Evolutionary conservation across 2,329 filamentous ascomycete genomes (phyloP).

Genomic region (Madurella mycetomatis): DNA sequence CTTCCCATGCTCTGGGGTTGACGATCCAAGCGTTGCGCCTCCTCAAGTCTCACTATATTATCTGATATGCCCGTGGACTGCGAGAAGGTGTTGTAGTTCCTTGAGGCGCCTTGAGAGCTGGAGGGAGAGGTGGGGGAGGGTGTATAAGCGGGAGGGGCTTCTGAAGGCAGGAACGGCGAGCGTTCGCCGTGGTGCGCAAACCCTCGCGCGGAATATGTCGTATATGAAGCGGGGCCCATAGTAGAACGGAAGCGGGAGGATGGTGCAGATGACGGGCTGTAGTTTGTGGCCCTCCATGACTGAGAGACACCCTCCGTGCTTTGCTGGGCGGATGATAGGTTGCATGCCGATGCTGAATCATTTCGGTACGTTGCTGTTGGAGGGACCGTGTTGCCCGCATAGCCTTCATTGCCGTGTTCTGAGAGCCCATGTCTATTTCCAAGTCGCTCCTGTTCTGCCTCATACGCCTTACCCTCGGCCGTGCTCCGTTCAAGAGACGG

Average conservation of each 20-base stretch:
- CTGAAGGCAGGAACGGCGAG: slow-evolving; percentile 24
- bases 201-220: slow-evolving; percentile 18
- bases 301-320: slow-evolving; percentile 1
- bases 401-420: slow-evolving; percentile 9
- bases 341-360: neutral
- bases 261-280: slow-evolving; percentile 19
- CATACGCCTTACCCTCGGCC: slow-evolving; percentile 40
- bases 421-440: slow-evolving; percentile 27
- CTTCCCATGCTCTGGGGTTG: slow-evolving; percentile 46
- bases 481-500: slow-evolving; percentile 39
- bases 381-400: slow-evolving; percentile 5
- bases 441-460: slow-evolving; percentile 40
- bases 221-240: slow-evolving; percentile 19
- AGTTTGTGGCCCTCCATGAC: slow-evolving; percentile 20
- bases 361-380: slow-evolving; percentile 5
- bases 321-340: slow-evolving; percentile 3
- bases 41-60: slow-evolving; percentile 41
- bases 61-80: slow-evolving; percentile 15
- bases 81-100: slow-evolving; percentile 44
- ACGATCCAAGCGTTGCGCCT: slow-evolving; percentile 39
- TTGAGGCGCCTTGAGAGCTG: slow-evolving; percentile 11
- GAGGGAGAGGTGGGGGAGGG: slow-evolving; percentile 36
- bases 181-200: slow-evolving; percentile 19
- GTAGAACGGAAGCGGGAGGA: slow-evolving; percentile 15
- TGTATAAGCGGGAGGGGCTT: slow-evolving; percentile 50